Percentiles rank a stretch among this genome's conserved stretches.
Evolutionary conservation across 2,329 filamentous ascomycete species (phyloP).

Genomic region (Aureobasidium sp.): DNA sequence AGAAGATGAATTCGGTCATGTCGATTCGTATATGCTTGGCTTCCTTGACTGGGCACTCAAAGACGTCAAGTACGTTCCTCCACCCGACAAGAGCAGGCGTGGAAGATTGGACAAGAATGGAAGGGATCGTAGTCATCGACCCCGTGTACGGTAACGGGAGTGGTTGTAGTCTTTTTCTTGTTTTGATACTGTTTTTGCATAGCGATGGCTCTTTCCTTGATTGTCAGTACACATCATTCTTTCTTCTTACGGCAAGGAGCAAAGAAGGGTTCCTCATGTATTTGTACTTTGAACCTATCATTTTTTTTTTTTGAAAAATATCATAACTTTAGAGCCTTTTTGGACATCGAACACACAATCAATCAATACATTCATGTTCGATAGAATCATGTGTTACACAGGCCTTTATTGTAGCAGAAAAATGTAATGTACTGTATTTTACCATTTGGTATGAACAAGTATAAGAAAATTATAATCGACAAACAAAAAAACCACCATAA

Average conservation of each 20-base stretch:
- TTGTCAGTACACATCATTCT: neutral
- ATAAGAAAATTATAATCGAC: neutral
- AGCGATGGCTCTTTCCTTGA: neutral
- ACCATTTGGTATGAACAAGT: neutral
- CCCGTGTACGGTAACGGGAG: constrained; percentile 9
- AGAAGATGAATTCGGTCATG: constrained; percentile 49
- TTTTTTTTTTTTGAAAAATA: neutral
- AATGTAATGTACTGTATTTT: neutral
- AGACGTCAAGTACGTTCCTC: constrained; percentile 26
- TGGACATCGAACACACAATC: neutral
- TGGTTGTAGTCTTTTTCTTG: neutral
- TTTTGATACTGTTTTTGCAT: neutral
- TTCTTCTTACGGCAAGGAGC: neutral
- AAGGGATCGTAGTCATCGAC: constrained; percentile 27
- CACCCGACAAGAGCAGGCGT: constrained; percentile 21
- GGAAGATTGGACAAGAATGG: constrained; percentile 27
- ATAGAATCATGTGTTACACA: neutral
- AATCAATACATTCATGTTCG: neutral
- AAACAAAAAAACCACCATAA: neutral
- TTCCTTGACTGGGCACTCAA: constrained; percentile 21
- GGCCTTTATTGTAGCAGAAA: too few relatives aligned
- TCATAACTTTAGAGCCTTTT: neutral
- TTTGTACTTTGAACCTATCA: neutral
- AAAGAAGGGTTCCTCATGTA: neutral
- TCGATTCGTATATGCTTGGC: constrained; percentile 49